phyloP scores from a whole-genome alignment of 768 basidiomycete species.

The Boletellus sp. region DNA sequence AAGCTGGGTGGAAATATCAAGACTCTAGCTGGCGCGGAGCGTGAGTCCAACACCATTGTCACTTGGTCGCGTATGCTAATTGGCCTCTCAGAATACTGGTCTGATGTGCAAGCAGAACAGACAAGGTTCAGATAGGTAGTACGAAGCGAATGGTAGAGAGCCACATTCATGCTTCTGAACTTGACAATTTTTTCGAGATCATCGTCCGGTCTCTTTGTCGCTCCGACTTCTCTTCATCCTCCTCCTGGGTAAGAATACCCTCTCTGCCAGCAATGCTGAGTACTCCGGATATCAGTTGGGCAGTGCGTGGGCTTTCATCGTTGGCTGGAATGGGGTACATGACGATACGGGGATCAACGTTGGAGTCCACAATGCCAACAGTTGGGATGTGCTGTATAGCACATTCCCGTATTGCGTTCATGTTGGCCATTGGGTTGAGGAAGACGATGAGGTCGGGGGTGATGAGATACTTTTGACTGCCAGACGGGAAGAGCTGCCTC shows the following conservation, averaged over 20 bases:
- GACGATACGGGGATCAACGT: constrained; percentile 92
- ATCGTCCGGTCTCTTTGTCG: constrained; percentile 24
- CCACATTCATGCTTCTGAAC: constrained; percentile 13
- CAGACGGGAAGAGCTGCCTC: constrained; percentile 65
- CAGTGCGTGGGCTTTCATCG: constrained; percentile 87
- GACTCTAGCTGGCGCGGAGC: constrained; percentile 83
- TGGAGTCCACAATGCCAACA: constrained; percentile 90
- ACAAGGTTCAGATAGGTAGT: constrained; percentile 23
- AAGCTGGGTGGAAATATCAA: constrained; percentile 85
- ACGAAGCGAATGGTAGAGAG: constrained; percentile 4
- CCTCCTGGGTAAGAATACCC: constrained; percentile 49
- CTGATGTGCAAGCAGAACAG: constrained; percentile 54
- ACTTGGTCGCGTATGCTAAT: constrained; percentile 17
- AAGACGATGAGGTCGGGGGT: constrained; percentile 87
- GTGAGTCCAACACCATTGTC: constrained; percentile 45
- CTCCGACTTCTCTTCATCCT: constrained; percentile 24
- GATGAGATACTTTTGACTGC: constrained; percentile 49
- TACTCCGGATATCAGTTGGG: constrained; percentile 86
- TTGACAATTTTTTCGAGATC: constrained; percentile 25
- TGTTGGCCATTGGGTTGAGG: constrained; percentile 84
- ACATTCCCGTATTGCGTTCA: constrained; percentile 88
- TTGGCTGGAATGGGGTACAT: constrained; percentile 99
- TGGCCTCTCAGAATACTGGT: constrained; percentile 58
- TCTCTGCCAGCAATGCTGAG: constrained; percentile 85
- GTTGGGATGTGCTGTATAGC: constrained; percentile 89